Conservation (phyloP, 192 early-diverging fungal genomes). For the Coemansia sp. region DNA sequence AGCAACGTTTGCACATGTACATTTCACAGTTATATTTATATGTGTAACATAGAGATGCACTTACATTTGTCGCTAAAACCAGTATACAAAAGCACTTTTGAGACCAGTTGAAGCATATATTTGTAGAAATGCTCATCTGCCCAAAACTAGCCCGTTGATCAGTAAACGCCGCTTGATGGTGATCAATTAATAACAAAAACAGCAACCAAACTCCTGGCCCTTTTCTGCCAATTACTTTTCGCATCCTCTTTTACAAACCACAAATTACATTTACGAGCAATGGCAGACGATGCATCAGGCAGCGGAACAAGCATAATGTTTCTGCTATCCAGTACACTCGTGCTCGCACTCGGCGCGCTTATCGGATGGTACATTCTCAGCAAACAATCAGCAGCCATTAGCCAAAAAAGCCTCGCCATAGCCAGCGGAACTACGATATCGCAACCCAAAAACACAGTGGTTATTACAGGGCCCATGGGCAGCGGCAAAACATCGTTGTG, state of each 20-base stretch:
- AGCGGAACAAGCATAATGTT: conserved; percentile 1
- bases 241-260: neutral
- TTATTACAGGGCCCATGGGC: conserved; percentile 36
- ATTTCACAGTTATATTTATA: too few relatives aligned
- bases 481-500: conserved; percentile 47
- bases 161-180: neutral
- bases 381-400: conserved; percentile 43
- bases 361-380: conserved; percentile 32
- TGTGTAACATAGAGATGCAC: too few relatives aligned
- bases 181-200: neutral
- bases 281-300: neutral
- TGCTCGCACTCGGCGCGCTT: neutral
- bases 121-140: too few relatives aligned
- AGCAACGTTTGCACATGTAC: too few relatives aligned
- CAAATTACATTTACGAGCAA: neutral
- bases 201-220: neutral
- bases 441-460: conserved; percentile 19
- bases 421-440: conserved; percentile 24
- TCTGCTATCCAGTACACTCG: neutral
- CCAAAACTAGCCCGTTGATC: too few relatives aligned
- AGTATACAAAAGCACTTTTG: too few relatives aligned
- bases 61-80: too few relatives aligned
- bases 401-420: conserved; percentile 27
- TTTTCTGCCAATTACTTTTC: conserved; percentile 2
- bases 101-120: too few relatives aligned